Conservation (phyloP, 805 yeast genomes). For the Ogataea zsoltii region DNA sequence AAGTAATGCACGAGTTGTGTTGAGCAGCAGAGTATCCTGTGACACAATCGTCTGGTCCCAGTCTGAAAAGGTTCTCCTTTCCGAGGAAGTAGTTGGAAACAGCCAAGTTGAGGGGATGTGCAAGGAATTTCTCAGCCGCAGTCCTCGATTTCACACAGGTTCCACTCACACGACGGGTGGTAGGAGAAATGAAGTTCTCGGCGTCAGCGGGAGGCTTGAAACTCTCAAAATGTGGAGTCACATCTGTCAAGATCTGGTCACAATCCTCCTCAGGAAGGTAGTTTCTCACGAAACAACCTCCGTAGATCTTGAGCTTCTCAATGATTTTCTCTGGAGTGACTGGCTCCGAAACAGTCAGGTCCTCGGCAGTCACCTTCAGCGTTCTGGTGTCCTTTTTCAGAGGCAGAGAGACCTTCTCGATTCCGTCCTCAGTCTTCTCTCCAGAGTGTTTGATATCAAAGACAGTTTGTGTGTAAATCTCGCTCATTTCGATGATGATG, state of each 20-base stretch:
- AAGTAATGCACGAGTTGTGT: conserved; percentile 25
- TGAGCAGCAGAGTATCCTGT: conserved; percentile 23
- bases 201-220: conserved; percentile 4
- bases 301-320: conserved; percentile 1
- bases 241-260: conserved; percentile 1
- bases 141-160: conserved; percentile 6
- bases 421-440: conserved; percentile 2
- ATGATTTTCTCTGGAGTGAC: conserved; percentile 2
- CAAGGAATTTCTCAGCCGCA: conserved; percentile 3
- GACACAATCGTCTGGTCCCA: conserved; percentile 9
- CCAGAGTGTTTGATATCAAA: background rate
- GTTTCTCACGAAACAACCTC: conserved; percentile 5
- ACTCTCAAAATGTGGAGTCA: background rate
- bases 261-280: background rate
- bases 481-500: background rate
- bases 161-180: conserved; percentile 10
- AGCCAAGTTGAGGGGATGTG: conserved; percentile 2
- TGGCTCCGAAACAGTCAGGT: conserved; percentile 3
- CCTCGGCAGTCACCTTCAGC: conserved; percentile 1
- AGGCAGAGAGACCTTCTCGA: background rate
- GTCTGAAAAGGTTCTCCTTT: conserved; percentile 4
- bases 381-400: background rate
- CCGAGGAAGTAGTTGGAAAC: conserved; percentile 12
- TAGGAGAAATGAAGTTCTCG: conserved; percentile 8
- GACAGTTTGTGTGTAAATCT: background rate